Conservation (phyloP, 1,284 basidiomycete species). For the Naganishia cerealis region DNA sequence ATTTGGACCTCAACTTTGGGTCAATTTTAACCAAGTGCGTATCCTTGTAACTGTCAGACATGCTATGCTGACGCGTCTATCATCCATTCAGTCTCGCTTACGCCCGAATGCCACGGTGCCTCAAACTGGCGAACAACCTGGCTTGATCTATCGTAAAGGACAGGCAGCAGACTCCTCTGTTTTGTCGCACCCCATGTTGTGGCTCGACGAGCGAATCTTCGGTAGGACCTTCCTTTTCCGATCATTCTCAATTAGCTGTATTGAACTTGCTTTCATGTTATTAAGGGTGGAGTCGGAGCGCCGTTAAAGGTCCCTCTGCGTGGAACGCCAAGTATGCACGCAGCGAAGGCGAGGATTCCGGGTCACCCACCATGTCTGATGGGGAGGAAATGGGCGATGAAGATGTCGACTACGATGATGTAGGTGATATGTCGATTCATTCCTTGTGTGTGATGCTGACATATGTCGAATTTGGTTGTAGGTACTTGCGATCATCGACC, state of each 20-base stretch:
- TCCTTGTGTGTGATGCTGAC: background rate
- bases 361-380: constrained; percentile 52
- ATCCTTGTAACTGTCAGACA: constrained; percentile 6
- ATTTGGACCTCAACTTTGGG: constrained; percentile 79
- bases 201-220: constrained; percentile 55
- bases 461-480: constrained; percentile 21
- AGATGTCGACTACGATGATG: constrained; percentile 58
- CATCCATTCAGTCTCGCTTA: constrained; percentile 66
- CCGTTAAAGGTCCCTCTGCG: constrained; percentile 45
- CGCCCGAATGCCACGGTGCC: constrained; percentile 77
- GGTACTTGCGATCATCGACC: constrained; percentile 51
- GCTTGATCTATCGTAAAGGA: constrained; percentile 42
- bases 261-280: background rate
- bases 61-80: constrained; percentile 31
- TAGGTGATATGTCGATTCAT: constrained; percentile 33
- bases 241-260: background rate
- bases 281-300: constrained; percentile 48
- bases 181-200: constrained; percentile 53
- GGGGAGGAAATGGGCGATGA: constrained; percentile 53
- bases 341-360: constrained; percentile 41
- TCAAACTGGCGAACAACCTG: constrained; percentile 59
- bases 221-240: constrained; percentile 37
- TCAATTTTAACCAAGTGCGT: constrained; percentile 78
- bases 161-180: constrained; percentile 47
- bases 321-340: constrained; percentile 47